Base-by-base conservation (phyloP, 129 eudicot genomes). In the Solidago caesia region DNA sequence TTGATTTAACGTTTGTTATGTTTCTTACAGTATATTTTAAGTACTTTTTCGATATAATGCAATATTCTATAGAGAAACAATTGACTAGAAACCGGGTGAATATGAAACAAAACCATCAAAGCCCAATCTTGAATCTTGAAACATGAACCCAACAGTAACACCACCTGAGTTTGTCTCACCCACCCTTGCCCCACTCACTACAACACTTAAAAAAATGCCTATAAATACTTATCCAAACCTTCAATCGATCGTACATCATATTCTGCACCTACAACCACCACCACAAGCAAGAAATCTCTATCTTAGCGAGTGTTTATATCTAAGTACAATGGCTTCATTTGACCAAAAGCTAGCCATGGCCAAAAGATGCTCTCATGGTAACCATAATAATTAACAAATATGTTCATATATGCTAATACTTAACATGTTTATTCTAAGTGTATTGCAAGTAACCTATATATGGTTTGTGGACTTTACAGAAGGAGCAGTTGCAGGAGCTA, bases 401-500 rank as follows among this genome's bases (percentile, higher is more conserved):
- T 21, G 8, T 71, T 3, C 49, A 11, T 43, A 5, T 42, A 49
- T 72, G 7, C 33, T 60, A 21, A 2, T 52, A 0, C 7, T 26
- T 7, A 41, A 5, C 58, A 4, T 21, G 42, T 5, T 43, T 41
- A 44, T 26, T 10, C 21, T 2, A 56, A 44, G 26, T 44, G n/a
- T 57, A 14, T 12, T 48, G 49, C 3, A 61, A 29, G 21, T 21
- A 21, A 21, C 21, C 21, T 21, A 42, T n/a, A n/a, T n/a, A n/a
- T 70, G 59, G 0, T 7, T 55, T 66, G 65, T 64, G 33, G 59
- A 4, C 68, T 67, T 5, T 83, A 66, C 82, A 92, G 96, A 92
- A 79, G 98, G 98, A 78, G 98, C 64, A 4, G 77, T 87, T 68
- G 98, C 98, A 13, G 96, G 98, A 90, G 89, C 96, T 27, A 92